Base-by-base conservation (phyloP, 495 filamentous ascomycete genomes). In the Aspergillus conjunctus region DNA sequence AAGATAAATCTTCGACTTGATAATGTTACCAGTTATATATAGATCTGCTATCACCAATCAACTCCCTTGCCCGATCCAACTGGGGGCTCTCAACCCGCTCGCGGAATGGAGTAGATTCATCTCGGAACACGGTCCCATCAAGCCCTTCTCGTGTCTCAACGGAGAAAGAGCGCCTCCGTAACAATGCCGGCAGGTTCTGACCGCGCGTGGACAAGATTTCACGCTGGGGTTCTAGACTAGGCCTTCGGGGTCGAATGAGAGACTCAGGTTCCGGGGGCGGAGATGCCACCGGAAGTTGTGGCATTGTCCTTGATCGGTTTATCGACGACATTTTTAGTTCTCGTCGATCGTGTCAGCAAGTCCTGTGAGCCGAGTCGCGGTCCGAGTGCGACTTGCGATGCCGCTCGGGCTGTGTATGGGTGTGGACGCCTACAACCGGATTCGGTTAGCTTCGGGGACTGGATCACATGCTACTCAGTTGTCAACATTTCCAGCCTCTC, bases 151-250 rank as follows among this genome's bases (percentile, higher is more conserved):
- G 59, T 5, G 64, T 61, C 9, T 61, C 22, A 31, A 58, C 66
- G 15, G 72, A 72, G 2, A 68, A 37, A n/a, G 58, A 64, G n/a
- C 70, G 73, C n/a, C 73, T 59, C 26, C 73, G 64, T 12, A 67
- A 66, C 34, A 70, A 49, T 2, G 56, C 43, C 12, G 62, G 60
- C 20, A 76, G 58, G 46, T 71, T 69, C 46, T 77, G 75, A 1
- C 75, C 75, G 15, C 75, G 65, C 0, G 75, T 75, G 11, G 75
- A 73, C 2, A 76, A 58, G 34, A 78, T 71, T 45, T 76, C 73
- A 14, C 64, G 67, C 43, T 76, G 70, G 0, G 59, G 68, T 21
- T 72, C 66, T 12, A 76, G 52, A 54, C 68, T 76, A 15, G 73
- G 73, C 15, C 68, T 60, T n/a, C 69, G 66, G 0, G 72, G 72